A percentile compares a stretch with the other conserved stretches of the same genome.
phyloP scores from a whole-genome alignment of 305 asterid species.

The Fraxinus albicans region DNA sequence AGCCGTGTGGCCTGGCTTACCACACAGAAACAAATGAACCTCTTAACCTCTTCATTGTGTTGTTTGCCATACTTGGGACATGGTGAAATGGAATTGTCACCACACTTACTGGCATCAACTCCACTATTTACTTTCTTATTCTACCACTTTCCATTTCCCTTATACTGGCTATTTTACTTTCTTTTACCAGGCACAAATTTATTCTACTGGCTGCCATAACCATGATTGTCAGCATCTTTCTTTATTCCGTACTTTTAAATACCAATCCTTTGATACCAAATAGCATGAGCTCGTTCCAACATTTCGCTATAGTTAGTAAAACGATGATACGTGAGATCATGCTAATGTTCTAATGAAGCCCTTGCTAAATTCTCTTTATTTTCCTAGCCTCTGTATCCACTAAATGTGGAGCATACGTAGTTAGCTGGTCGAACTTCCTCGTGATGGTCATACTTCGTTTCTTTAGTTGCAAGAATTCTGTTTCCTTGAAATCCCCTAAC shows the following conservation, averaged over 20 bases:
- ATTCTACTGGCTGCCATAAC: not conserved
- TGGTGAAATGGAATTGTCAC: too few species aligned
- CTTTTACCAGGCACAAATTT: too few species aligned
- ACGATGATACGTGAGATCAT: too few species aligned
- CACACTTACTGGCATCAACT: not conserved
- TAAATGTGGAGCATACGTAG: too few species aligned
- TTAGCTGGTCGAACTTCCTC: too few species aligned
- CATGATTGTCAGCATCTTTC: not conserved
- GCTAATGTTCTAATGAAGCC: not conserved
- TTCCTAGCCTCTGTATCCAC: too few species aligned
- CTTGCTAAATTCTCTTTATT: too few species aligned
- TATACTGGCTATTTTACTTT: not conserved
- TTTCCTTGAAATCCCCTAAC: too few species aligned
- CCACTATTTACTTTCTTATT: not conserved
- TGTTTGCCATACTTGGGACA: not conserved
- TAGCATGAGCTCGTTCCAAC: not conserved
- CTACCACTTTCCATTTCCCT: not conserved
- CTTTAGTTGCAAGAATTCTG: too few species aligned
- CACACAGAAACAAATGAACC: not conserved
- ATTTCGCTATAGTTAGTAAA: not conserved
- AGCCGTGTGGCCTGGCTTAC: not conserved
- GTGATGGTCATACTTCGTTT: too few species aligned
- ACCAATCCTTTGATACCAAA: not conserved
- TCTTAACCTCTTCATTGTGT: not conserved
- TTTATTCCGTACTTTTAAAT: not conserved